phyloP scores from a whole-genome alignment of 495 filamentous ascomycete genomes.

The Penicillium riverlandense region DNA sequence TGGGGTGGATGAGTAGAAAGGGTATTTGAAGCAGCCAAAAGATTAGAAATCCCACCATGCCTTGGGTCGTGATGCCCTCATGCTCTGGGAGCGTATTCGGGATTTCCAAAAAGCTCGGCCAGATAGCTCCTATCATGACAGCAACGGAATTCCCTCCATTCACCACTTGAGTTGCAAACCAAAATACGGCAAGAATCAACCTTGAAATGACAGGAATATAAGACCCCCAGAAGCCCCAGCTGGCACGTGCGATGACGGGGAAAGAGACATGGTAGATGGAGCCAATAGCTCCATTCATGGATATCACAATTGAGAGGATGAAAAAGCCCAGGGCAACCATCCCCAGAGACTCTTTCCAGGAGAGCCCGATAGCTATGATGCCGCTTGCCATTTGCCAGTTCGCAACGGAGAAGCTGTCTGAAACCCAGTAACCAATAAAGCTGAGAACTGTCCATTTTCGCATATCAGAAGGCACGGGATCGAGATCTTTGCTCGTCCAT shows the following conservation, averaged over 20 bases:
- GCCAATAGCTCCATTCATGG: conserved; percentile 58
- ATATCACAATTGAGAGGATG: conserved; percentile 55
- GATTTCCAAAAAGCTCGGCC: conserved; percentile 52
- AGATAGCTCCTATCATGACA: conserved; percentile 66
- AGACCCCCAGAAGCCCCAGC: conserved; percentile 63
- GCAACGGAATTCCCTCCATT: conserved; percentile 59
- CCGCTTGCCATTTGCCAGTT: conserved; percentile 56
- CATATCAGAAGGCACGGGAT: too few relatives aligned
- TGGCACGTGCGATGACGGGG: conserved; percentile 57
- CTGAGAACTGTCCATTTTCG: too few relatives aligned
- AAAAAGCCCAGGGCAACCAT: conserved; percentile 56
- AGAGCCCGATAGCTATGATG: conserved; percentile 54
- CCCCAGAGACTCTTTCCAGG: conserved; percentile 52
- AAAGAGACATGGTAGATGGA: conserved; percentile 60
- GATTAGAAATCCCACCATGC: conserved; percentile 58
- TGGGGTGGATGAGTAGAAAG: conserved; percentile 40
- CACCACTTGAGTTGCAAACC: conserved; percentile 63
- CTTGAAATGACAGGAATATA: conserved; percentile 62
- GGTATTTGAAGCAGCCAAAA: conserved; percentile 45
- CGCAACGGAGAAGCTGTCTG: conserved; percentile 52
- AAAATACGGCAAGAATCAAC: conserved; percentile 61
- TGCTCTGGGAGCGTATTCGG: conserved; percentile 46
- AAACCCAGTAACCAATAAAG: conserved; percentile 47
- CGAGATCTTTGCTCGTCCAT: too few relatives aligned
- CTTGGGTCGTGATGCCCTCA: conserved; percentile 57